Percentiles rank a stretch among this genome's conserved stretches.
These are phyloP conservation scores for Selenicereus undatus DNA, from an alignment of 148 eudicot species.

Conservation along the genomic window DNA sequence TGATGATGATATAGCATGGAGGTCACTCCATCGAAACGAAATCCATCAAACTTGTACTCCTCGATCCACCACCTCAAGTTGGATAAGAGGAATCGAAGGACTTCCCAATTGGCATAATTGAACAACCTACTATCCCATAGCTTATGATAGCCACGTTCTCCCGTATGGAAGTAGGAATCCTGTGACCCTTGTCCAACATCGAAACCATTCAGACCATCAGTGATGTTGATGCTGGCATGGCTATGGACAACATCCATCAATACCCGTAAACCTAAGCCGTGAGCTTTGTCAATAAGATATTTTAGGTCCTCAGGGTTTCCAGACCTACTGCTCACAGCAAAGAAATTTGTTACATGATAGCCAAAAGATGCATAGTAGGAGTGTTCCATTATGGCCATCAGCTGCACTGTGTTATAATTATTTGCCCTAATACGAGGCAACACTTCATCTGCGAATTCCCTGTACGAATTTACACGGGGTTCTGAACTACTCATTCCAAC, in stretches of 20 bases:
- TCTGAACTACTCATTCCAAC: slow-evolving; percentile 98
- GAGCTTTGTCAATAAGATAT: slow-evolving; percentile 94
- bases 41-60: slow-evolving; percentile 88
- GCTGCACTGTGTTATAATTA: slow-evolving; percentile 90
- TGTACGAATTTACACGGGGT: slow-evolving; percentile 78
- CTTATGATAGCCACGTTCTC: slow-evolving; percentile 81
- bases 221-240: slow-evolving; percentile 87
- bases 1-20: slow-evolving; percentile 98
- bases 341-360: slow-evolving; percentile 92
- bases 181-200: slow-evolving; percentile 93
- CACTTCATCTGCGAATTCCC: slow-evolving; percentile 90
- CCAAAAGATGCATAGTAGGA: slow-evolving; percentile 96
- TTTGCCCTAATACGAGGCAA: slow-evolving; percentile 89
- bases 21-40: slow-evolving; percentile 94
- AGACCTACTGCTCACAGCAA: slow-evolving; percentile 91
- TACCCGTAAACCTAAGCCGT: slow-evolving; percentile 81
- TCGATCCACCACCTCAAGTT: slow-evolving; percentile 97
- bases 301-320: slow-evolving; percentile 96
- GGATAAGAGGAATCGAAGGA: slow-evolving; percentile 89
- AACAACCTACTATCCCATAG: slow-evolving; percentile 95
- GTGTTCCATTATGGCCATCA: slow-evolving; percentile 99
- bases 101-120: slow-evolving; percentile 96
- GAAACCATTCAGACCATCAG: slow-evolving; percentile 92
- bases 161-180: slow-evolving; percentile 87
- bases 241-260: slow-evolving; percentile 95